Evolutionary conservation across 495 filamentous ascomycete genomes (phyloP).

Genomic region (Penicillium canariense): DNA sequence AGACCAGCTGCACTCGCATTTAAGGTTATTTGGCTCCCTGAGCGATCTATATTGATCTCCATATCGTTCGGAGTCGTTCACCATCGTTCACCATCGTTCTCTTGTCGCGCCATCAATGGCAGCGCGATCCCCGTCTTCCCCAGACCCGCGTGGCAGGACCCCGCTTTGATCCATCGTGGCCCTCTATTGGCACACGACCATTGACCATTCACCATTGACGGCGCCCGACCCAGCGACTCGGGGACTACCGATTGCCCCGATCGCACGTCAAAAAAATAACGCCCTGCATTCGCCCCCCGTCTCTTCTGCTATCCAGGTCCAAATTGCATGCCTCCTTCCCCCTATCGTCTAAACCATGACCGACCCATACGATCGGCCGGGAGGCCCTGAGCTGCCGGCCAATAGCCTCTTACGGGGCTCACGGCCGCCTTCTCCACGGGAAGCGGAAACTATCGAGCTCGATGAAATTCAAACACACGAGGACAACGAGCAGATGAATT

Average conservation of each 20-base stretch:
- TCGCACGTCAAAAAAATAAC: neutral
- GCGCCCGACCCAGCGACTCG: constrained; percentile 11
- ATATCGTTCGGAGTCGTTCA: too few species aligned
- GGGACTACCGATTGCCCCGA: constrained; percentile 4
- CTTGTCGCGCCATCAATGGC: neutral
- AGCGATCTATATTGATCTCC: neutral
- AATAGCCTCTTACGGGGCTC: constrained; percentile 8
- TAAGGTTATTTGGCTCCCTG: neutral
- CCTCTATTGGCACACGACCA: too few species aligned
- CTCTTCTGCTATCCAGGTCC: neutral
- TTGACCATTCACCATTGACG: too few species aligned
- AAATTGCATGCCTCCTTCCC: neutral
- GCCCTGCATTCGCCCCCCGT: constrained; percentile 1
- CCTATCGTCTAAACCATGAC: neutral
- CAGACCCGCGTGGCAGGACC: neutral
- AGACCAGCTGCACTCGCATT: neutral
- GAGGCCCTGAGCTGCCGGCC: constrained; percentile 7
- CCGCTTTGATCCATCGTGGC: neutral
- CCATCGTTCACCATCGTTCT: too few species aligned
- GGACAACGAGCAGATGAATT: constrained; percentile 18
- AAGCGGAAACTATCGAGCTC: constrained; percentile 36
- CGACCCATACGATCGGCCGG: neutral
- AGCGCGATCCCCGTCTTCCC: neutral
- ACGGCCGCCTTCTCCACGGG: constrained; percentile 26
- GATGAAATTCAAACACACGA: constrained; percentile 32